These are phyloP conservation scores for Annulohypoxylon maeteangense DNA, from an alignment of 495 filamentous ascomycete species.

Conservation along the genomic window DNA sequence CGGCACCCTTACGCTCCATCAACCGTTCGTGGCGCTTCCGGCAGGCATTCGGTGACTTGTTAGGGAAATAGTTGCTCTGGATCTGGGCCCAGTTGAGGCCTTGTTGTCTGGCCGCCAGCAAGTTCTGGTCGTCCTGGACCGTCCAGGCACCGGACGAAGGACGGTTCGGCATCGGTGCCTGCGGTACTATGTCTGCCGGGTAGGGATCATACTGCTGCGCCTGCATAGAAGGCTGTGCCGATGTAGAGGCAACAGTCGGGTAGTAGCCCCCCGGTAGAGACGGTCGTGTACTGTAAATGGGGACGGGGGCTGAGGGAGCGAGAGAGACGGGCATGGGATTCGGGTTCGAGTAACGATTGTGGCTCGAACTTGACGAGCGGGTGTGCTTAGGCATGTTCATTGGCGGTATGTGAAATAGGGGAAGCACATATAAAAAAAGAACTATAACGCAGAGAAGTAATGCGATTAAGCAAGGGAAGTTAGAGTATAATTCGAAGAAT, in stretches of 20 bases:
- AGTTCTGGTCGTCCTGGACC: slow-evolving; percentile 68
- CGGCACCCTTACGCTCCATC: slow-evolving; percentile 71
- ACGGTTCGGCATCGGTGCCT: slow-evolving; percentile 53
- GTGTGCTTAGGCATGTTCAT: slow-evolving; percentile 53
- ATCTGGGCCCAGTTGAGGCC: slow-evolving; percentile 80
- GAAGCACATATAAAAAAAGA: slow-evolving; percentile 23
- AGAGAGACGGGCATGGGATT: slow-evolving; percentile 47
- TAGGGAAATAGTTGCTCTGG: slow-evolving; percentile 72
- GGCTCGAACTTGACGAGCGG: slow-evolving; percentile 48
- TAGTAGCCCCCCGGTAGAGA: slow-evolving; percentile 44
- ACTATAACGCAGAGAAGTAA: slow-evolving; percentile 5
- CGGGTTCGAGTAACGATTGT: slow-evolving; percentile 47
- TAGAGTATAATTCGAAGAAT: slow-evolving; percentile 5
- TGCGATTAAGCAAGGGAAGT: neutral
- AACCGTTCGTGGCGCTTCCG: slow-evolving; percentile 80
- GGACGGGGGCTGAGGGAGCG: slow-evolving; percentile 45
- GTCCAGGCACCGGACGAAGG: slow-evolving; percentile 70
- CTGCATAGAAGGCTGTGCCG: slow-evolving; percentile 46
- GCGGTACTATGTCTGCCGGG: slow-evolving; percentile 45
- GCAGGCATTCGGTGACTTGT: slow-evolving; percentile 80
- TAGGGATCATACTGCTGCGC: slow-evolving; percentile 54
- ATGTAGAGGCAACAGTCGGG: slow-evolving; percentile 40
- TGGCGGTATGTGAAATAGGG: slow-evolving; percentile 14
- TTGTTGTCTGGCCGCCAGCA: slow-evolving; percentile 69
- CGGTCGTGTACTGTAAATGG: slow-evolving; percentile 46